Conservation (phyloP, 208 protist species). For the Trypanosomatidae sp. region DNA sequence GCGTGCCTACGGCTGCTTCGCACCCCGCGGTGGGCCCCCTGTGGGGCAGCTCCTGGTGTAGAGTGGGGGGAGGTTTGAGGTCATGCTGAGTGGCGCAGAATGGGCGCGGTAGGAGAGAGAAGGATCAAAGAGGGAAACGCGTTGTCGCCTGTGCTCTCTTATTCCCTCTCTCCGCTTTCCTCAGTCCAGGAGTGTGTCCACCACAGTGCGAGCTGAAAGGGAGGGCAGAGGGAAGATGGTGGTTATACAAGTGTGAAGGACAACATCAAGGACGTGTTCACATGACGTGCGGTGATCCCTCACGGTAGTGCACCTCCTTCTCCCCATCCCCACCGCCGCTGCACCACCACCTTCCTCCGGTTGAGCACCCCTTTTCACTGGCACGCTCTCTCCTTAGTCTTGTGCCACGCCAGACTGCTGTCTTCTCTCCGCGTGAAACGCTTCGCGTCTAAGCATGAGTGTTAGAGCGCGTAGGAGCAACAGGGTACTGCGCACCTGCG, state of each 20-base stretch:
- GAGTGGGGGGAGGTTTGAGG: too few relatives aligned
- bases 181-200: background rate
- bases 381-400: too few relatives aligned
- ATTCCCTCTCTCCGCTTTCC: background rate
- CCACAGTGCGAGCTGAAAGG: too few relatives aligned
- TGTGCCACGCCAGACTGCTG: background rate
- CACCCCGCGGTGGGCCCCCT: too few relatives aligned
- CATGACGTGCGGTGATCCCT: background rate
- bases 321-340: background rate
- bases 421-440: background rate
- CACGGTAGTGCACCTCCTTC: background rate
- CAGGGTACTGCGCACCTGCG: too few relatives aligned
- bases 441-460: background rate
- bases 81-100: too few relatives aligned
- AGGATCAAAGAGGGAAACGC: background rate
- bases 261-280: background rate
- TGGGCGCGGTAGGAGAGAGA: too few relatives aligned
- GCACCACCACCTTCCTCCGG: background rate
- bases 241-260: background rate
- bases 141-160: background rate
- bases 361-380: background rate
- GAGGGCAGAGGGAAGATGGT: background rate
- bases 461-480: background rate
- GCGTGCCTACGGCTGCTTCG: too few relatives aligned
- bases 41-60: too few relatives aligned